Conservation (phyloP, 164 flowering plant genomes). For the Vitis amurensis region DNA sequence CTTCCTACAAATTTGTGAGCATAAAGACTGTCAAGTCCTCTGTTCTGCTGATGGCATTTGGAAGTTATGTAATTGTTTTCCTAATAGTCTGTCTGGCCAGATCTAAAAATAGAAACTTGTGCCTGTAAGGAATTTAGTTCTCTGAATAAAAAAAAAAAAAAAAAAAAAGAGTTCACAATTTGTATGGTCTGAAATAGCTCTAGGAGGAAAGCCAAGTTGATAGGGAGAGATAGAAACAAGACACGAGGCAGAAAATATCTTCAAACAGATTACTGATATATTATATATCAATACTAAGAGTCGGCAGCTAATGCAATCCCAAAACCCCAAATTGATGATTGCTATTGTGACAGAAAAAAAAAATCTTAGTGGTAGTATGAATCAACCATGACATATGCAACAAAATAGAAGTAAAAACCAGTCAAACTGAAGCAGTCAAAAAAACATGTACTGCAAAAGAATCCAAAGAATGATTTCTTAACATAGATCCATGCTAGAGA, state of each 20-base stretch:
- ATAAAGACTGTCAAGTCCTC: too few relatives aligned
- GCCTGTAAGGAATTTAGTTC: not conserved
- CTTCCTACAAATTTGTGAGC: too few relatives aligned
- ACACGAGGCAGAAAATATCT: not conserved
- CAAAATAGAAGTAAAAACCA: not conserved
- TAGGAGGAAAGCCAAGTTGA: not conserved
- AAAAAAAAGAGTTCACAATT: not conserved
- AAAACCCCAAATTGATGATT: not conserved
- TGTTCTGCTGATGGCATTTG: too few relatives aligned
- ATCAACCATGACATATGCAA: too few relatives aligned
- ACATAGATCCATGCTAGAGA: not conserved
- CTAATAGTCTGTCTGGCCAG: not conserved
- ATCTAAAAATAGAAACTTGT: too few relatives aligned
- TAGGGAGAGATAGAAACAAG: too few relatives aligned
- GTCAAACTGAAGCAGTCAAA: constrained; percentile 1
- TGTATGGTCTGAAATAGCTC: not conserved
- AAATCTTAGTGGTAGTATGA: too few relatives aligned
- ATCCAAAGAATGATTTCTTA: not conserved
- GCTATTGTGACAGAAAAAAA: not conserved
- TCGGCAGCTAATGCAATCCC: not conserved
- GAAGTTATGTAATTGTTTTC: not conserved
- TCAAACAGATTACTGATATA: not conserved
- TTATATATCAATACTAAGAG: not conserved
- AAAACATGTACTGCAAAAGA: not conserved
- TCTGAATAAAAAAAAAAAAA: not conserved